These are phyloP conservation scores for Caloboletus inedulis DNA, from an alignment of 1,284 basidiomycete genomes.

Conservation along the genomic window DNA sequence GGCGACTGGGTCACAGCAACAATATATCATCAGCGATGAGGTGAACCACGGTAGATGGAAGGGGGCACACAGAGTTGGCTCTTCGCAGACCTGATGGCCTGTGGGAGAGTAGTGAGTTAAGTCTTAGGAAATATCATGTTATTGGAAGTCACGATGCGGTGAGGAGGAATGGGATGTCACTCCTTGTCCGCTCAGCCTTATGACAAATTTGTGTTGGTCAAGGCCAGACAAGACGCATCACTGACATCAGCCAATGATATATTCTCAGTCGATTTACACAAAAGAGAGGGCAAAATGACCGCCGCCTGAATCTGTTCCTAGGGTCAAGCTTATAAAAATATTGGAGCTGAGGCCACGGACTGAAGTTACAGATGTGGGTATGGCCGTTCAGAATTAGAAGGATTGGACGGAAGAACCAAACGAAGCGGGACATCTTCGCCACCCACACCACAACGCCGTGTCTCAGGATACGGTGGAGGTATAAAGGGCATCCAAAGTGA, in stretches of 20 bases:
- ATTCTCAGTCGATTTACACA: slow-evolving; percentile 75
- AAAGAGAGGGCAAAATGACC: slow-evolving; percentile 57
- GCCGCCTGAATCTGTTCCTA: slow-evolving; percentile 56
- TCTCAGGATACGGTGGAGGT: no score
- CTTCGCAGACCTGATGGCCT: slow-evolving; percentile 71
- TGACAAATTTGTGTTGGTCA: slow-evolving; percentile 78
- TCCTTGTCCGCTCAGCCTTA: slow-evolving; percentile 68
- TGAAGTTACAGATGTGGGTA: slow-evolving; percentile 67
- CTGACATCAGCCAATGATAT: slow-evolving; percentile 77
- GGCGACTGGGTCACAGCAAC: no score
- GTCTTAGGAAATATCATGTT: background rate
- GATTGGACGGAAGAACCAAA: no score
- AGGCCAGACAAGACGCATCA: slow-evolving; percentile 74
- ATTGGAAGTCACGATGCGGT: slow-evolving; percentile 50
- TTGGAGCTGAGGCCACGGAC: slow-evolving; percentile 37
- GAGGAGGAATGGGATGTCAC: slow-evolving; percentile 71
- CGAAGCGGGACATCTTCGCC: no score
- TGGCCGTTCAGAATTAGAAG: no score
- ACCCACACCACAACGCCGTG: no score
- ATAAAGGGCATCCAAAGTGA: no score
- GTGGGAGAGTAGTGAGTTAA: slow-evolving; percentile 2
- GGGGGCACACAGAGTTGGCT: no score
- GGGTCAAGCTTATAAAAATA: slow-evolving; percentile 7
- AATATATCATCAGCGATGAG: no score
- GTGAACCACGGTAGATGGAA: no score